Percentiles rank a stretch among this genome's conserved stretches.
Conservation (phyloP, 805 yeast genomes). For the Kuraishia hungarica region DNA sequence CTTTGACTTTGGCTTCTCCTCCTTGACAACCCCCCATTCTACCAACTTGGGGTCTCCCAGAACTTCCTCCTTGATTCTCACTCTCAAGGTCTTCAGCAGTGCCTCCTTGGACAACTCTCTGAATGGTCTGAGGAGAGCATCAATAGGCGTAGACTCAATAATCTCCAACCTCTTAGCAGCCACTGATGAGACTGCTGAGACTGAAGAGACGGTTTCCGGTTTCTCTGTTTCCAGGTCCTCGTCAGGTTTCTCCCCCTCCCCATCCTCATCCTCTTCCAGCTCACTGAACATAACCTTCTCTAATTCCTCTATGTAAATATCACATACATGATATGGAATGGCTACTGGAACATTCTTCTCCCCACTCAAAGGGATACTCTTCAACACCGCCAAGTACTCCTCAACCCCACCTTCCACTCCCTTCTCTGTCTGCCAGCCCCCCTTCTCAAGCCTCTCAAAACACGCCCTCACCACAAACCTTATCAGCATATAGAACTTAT, state of each 20-base stretch:
- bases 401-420: constrained; percentile 34
- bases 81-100: constrained; percentile 53
- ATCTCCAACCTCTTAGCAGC: constrained; percentile 20
- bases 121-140: constrained; percentile 52
- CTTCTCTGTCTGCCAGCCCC: constrained; percentile 44
- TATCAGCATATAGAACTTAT: constrained; percentile 75
- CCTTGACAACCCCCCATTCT: constrained; percentile 49
- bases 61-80: constrained; percentile 57
- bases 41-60: constrained; percentile 53
- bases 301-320: constrained; percentile 77
- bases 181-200: no score
- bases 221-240: constrained; percentile 15
- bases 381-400: constrained; percentile 16
- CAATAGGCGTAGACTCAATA: constrained; percentile 42
- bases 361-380: constrained; percentile 43
- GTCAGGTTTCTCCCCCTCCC: constrained; percentile 29
- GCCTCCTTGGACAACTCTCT: constrained; percentile 37
- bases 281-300: constrained; percentile 53
- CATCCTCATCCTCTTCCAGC: constrained; percentile 38
- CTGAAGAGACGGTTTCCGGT: constrained; percentile 10
- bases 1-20: background rate
- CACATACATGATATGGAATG: constrained; percentile 77
- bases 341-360: constrained; percentile 59
- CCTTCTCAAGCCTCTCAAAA: constrained; percentile 43
- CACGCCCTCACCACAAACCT: constrained; percentile 67